Evolutionary conservation across 2,329 filamentous ascomycete species (phyloP), one percentile per base, ranked within the genome.

Genomic region (Parascedosporium putredinis): DNA sequence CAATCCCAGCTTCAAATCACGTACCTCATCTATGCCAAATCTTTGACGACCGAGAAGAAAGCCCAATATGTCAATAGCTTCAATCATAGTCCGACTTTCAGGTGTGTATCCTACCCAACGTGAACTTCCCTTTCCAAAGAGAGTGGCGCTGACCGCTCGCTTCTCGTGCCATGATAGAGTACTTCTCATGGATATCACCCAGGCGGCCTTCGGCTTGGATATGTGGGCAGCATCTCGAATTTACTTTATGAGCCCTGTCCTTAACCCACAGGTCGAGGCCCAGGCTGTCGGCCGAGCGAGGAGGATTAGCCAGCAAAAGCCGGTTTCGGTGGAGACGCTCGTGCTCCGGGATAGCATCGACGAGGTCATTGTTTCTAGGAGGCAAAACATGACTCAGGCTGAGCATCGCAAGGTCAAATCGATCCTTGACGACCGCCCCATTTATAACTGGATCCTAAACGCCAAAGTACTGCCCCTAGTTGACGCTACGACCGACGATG

Each of bases 201-300:
- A 93, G 60, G 90, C 90, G 25, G 88, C 90, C 0, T 88, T 90
- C 53, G 91, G 91, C 0, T 73, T 97, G 0, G 90, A 96, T 60
- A 81, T 96, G 63, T 83, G 82, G 47, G 81, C 79, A 9, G 90
- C 90, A 1, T 93, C 86, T 4, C 74, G 91, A 2, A 83, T 97
- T 8, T 94, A 89, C 65, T 96, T 97, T 54, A 76, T 95, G 50
- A 91, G 85, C 55, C 90, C 91, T 0, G 87, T 95, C 10, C 84
- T 93, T 62, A 86, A 90, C 48, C 88, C 88, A 0, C 79, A 86
- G 55, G 76, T 95, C 1, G 87, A 95, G 62, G 88, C 86, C 1
- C 91, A 97, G 64, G 91, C 91, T 0, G 88, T 96, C 54, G 95
- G 94, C 53, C 83, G 91, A 60, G 88, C 86, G 0, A 85, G 94